Base-by-base conservation (phyloP, 2,329 filamentous ascomycete genomes). In the Ophiobolus disseminans region DNA sequence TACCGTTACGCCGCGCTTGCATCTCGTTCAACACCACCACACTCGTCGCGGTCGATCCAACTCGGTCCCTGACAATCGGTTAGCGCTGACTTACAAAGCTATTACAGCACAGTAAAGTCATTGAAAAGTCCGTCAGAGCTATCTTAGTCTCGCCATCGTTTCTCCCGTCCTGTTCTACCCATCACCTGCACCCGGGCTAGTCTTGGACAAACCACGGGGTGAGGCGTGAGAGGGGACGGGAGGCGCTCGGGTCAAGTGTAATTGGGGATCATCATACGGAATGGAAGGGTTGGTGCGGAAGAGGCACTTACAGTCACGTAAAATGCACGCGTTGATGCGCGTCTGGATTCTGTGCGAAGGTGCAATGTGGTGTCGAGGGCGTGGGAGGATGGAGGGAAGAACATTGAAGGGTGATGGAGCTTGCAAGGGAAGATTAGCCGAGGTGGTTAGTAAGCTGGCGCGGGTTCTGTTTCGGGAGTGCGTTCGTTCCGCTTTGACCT, bases 171-270 rank as follows among this genome's bases (percentile, higher is more conserved):
- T 3, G n/a, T 3, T 28, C 14, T 20, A 5, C 25, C 39, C 39
- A 30, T 28, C 22, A 16, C 6, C 21, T 28, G 16, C 13, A 5
- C 10, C 17, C 38, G 23, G 25, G 38, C 38, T 40, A 26, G 38
- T 23, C 10, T 17, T 5, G 22, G 38, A n/a, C 38, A 19, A 41
- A 41, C 39, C 39, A 31, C 39, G 19, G 13, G 25, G 21, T 17
- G n/a, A 19, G 23, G 10, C 9, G 20, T n/a, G 28, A 28, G 4
- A n/a, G 6, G 25, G 19, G 41, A 28, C 10, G 22, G 40, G n/a
- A 13, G 32, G 41, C 10, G 35, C 13, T 45, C 42, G 42, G 42
- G 25, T 45, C 42, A 45, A 45, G 42, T 45, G 42, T 45, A 45
- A 38, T 45, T 42, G 23, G 32, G 25, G 41, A 13, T 44, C 41